A percentile compares a stretch with the other conserved stretches of the same genome.
Conservation (phyloP, 305 asterid genomes). For the Rubia occidens region DNA sequence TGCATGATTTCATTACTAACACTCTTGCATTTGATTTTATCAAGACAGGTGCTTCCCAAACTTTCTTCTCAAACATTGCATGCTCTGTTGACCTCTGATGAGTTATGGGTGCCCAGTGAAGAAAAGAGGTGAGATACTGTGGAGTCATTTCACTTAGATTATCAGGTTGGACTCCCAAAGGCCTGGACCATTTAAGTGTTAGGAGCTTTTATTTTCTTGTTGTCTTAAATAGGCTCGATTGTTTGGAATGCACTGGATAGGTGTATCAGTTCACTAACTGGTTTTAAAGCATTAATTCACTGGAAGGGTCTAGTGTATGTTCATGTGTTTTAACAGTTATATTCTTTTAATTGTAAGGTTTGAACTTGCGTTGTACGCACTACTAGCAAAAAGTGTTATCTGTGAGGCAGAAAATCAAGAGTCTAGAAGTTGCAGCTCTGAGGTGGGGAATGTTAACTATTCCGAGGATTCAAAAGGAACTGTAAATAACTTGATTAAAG, state of each 20-base stretch:
- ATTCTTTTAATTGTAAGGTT: conserved; percentile 39
- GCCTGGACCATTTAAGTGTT: background rate
- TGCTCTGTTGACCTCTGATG: conserved; percentile 86
- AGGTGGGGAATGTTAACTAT: conserved; percentile 27
- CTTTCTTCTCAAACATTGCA: conserved; percentile 86
- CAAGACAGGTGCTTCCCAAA: conserved; percentile 79
- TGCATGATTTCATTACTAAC: background rate
- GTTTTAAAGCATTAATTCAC: background rate
- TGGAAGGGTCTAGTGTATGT: background rate
- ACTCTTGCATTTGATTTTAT: conserved; percentile 4
- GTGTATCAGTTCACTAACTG: background rate
- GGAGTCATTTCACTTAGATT: conserved; percentile 15
- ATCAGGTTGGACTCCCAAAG: conserved; percentile 2
- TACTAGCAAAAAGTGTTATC: conserved; percentile 53
- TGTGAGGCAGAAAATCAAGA: conserved; percentile 47
- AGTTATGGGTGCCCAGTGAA: conserved; percentile 92
- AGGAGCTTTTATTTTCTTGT: background rate
- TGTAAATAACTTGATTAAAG: conserved; percentile 37
- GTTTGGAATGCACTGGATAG: background rate
- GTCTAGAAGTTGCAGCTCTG: conserved; percentile 37
- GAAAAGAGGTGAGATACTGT: conserved; percentile 65
- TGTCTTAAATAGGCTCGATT: background rate
- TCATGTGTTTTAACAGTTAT: conserved; percentile 4
- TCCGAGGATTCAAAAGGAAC: conserved; percentile 39
- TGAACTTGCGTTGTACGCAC: conserved; percentile 70